phyloP scores from a whole-genome alignment of 23 red algal genomes.

The Gracilariopsis chorda region DNA sequence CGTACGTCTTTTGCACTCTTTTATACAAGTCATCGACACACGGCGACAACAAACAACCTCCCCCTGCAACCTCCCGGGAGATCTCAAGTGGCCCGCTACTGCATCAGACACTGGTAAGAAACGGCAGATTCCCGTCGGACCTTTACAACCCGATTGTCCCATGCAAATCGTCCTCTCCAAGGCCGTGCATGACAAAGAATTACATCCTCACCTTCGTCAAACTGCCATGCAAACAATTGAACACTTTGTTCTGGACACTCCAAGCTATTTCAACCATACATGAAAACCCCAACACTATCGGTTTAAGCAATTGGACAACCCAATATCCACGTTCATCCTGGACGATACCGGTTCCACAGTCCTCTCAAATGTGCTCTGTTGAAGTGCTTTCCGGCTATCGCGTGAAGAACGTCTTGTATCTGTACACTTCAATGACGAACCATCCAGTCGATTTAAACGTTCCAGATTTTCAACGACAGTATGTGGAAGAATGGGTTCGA shows the following conservation, averaged over 20 bases:
- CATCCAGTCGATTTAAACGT: slow-evolving; percentile 13
- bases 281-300: background rate
- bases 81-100: background rate
- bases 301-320: background rate
- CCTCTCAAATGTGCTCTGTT: background rate
- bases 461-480: slow-evolving; percentile 21
- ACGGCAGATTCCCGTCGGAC: background rate
- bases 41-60: background rate
- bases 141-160: background rate
- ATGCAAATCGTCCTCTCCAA: background rate
- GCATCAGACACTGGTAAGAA: background rate
- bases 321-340: background rate
- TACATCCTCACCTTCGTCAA: background rate
- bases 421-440: slow-evolving; percentile 2
- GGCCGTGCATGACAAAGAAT: background rate
- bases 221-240: background rate
- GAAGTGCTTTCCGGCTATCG: background rate
- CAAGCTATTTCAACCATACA: background rate
- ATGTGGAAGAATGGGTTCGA: slow-evolving; percentile 3
- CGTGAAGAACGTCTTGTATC: background rate
- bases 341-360: background rate
- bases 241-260: background rate
- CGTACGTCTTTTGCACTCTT: background rate
- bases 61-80: background rate
- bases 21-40: background rate